phyloP scores from a whole-genome alignment of 179 eudicot genomes.

The Carnegiea gigantea region DNA sequence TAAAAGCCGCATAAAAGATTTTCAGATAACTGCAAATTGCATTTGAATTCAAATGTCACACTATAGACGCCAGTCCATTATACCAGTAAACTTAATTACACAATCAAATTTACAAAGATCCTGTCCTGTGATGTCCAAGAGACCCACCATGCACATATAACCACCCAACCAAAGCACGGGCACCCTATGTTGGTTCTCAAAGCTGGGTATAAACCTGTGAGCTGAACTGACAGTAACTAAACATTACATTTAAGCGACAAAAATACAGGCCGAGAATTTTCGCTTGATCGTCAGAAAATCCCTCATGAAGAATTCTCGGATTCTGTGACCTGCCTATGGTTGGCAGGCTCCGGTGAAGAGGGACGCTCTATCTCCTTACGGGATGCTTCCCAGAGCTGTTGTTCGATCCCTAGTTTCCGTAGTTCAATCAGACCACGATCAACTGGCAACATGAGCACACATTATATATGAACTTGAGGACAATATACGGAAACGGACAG shows the following conservation, averaged over 20 bases:
- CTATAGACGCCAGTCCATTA: constrained; percentile 6
- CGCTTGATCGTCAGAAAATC: neutral
- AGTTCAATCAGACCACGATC: constrained; percentile 77
- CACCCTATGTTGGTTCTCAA: constrained; percentile 23
- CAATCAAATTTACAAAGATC: constrained; percentile 28
- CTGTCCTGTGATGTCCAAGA: constrained; percentile 19
- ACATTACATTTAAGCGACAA: constrained; percentile 5
- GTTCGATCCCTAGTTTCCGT: constrained; percentile 80
- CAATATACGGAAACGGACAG: too few relatives aligned
- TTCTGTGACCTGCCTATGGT: constrained; percentile 40
- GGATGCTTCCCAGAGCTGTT: constrained; percentile 89
- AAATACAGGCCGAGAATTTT: constrained; percentile 4
- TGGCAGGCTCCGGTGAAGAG: constrained; percentile 24
- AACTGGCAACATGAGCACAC: constrained; percentile 34
- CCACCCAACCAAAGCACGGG: constrained; percentile 9
- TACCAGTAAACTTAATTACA: constrained; percentile 34
- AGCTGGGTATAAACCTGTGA: constrained; percentile 10
- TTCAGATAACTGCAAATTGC: constrained; percentile 10
- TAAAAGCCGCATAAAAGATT: neutral
- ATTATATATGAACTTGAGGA: neutral
- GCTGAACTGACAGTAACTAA: constrained; percentile 18
- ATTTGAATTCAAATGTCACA: constrained; percentile 20
- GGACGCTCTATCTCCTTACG: constrained; percentile 66
- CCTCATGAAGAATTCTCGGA: constrained; percentile 51
- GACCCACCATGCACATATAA: constrained; percentile 24